Base-by-base conservation (phyloP, 2,329 filamentous ascomycete genomes). In the Chaetomiaceae sp. region DNA sequence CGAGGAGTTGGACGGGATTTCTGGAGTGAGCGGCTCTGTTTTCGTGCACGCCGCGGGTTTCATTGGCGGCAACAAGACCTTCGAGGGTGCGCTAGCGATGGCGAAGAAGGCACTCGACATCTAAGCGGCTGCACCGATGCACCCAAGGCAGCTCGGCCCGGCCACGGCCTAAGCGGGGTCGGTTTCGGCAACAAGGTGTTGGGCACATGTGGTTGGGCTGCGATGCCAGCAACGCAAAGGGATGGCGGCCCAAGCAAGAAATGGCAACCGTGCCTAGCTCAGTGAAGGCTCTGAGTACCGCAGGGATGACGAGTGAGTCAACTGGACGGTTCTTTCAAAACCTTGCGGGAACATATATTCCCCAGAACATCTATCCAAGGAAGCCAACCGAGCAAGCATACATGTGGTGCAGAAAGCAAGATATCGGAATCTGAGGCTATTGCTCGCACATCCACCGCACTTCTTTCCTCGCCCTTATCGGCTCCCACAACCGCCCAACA, bases 11-110 rank as follows among this genome's bases (percentile, higher is more conserved):
- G 89, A 92, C 68, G 78, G 79, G 60, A 76, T 90, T 14, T 73
- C 79, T 20, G 83, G 84, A 31, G 75, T 89, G 23, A 73, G 75
- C 5, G 89, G 91, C 6, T 85, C 88, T 56, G 85, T 99, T 23
- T 99, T 99, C 67, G 87, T 96, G 25, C 93, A 99, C 67, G 91
- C 91, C 3, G 85, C 86, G 47, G 93, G 93, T 23, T 99, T 99
- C 72, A 97, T 97, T 65, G 93, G 93, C 16, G 93, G 93, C 2
- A 95, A 96, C 71, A 86, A 87, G 76, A 95, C 87, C 0, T 93
- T 87, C 63, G 89, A 95, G 55, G 93, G 93, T 25, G 91, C 83
- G 21, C 79, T 89, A 66, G 82, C 83, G 51, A 95, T 97, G 89
- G 90, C 91, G 4, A 71, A 78, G 68, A 89, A 87, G 75, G 86